These are phyloP conservation scores for Cordyceps javanica DNA, from an alignment of 2,329 filamentous ascomycete species.

Conservation along the genomic window DNA sequence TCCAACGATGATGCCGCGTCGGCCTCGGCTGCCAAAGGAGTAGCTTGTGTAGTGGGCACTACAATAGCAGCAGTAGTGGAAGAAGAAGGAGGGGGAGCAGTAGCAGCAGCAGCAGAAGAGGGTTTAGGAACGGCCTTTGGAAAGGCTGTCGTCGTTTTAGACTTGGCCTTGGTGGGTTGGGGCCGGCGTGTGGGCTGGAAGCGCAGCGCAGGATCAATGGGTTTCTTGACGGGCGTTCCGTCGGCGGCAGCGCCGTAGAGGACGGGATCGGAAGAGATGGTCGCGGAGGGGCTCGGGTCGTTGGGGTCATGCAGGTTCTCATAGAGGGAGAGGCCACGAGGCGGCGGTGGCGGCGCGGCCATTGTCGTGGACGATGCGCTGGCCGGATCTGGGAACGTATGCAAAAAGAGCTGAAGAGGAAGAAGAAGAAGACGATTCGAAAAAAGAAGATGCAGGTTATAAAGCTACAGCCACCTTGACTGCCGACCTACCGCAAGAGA, in stretches of 20 bases:
- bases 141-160: conserved; percentile 44
- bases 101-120: conserved; percentile 21
- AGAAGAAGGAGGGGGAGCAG: too few relatives aligned
- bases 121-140: conserved; percentile 28
- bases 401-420: not conserved
- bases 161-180: conserved; percentile 41
- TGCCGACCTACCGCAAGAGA: too few relatives aligned
- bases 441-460: not conserved
- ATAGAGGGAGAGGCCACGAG: conserved; percentile 65
- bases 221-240: conserved; percentile 51
- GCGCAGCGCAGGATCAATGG: conserved; percentile 56
- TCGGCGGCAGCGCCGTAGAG: conserved; percentile 50
- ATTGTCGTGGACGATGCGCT: conserved; percentile 10
- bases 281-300: conserved; percentile 40
- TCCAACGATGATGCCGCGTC: conserved; percentile 27
- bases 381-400: not conserved
- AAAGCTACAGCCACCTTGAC: too few relatives aligned
- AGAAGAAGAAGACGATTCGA: not conserved
- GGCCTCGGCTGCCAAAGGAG: conserved; percentile 30
- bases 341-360: conserved; percentile 32
- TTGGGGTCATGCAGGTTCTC: conserved; percentile 70
- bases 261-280: conserved; percentile 72
- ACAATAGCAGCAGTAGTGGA: too few relatives aligned
- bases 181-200: conserved; percentile 84
- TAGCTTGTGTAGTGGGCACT: conserved; percentile 20